Base-by-base conservation (phyloP, 2,329 filamentous ascomycete genomes). In the Verticillium dahliae region DNA sequence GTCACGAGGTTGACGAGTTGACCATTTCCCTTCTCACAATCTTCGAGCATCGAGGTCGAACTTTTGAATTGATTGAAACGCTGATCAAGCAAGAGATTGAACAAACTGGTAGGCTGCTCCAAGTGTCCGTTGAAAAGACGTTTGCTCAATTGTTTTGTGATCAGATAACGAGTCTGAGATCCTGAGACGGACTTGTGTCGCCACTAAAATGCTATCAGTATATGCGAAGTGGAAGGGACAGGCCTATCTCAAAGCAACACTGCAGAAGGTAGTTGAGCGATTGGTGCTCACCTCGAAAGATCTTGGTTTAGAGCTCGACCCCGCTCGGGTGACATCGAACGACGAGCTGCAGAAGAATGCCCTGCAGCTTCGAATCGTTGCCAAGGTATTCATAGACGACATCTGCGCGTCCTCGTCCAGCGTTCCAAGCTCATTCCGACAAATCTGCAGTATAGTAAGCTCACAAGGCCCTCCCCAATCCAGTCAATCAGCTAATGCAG, bases 191-290 rank as follows among this genome's bases (percentile, higher is more conserved):
- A 88, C 87, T 37, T 89, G 86, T 66, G 87, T 90, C 1, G 85
- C 86, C n/a, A 90, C 87, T 1, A 90, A 90, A 70, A 88, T 90
- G 81, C 78, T 90, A 2, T 89, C 87, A 0, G 80, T 89, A 7
- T 90, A 89, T 67, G 87, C 86, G 5, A 90, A 88, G 68, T 90
- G 87, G 87, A 90, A 89, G 73, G 87, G 87, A 13, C 76, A 81
- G 15, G 72, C 79, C 4, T 90, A 90, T 68, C 78, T 90, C 39
- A 85, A 83, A 66, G 76, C 79, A 14, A 90, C 87, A 1, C 75
- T 90, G 10, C 85, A 88, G 66, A 88, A 88, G 67, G 85, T 90
- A 2, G 73, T 90, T 1, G 86, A 89, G 69, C 78, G 86, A 58
- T 75, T 90, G 52, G 86, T 90, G 78, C 70, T 86, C 37, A 88